Base-by-base conservation (phyloP, 345 rosid species). In the Lepidium didymum region DNA sequence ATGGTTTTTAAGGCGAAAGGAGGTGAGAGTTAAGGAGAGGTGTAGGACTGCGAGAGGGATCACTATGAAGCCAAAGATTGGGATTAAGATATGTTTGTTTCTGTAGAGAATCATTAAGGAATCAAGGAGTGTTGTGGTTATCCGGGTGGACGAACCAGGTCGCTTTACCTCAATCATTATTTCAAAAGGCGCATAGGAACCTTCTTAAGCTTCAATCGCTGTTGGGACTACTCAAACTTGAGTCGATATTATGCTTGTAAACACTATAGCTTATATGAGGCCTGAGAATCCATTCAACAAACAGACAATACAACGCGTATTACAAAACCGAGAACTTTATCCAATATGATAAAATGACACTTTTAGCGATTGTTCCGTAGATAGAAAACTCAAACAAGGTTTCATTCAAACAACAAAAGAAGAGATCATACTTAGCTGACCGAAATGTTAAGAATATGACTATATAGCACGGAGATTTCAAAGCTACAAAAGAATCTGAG, bases 11-110 rank as follows among this genome's bases (percentile, higher is more conserved):
- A 82, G 52, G 10, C 84, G 90, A 56, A 78, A 73, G 47, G 86
- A 77, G 41, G 80, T 62, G 69, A 81, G 72, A 54, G 88, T 79
- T 49, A 84, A 67, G 75, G 85, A 80, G 74, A 86, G 83, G 31
- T 76, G 76, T 25, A 92, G 75, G 64, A 81, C 59, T 3, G 89
- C 75, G 2, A 92, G 84, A 15, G 96, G 96, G 63, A 87, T 79
- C 7, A 82, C 66, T 10, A 85, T 56, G 51, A 82, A 77, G 54
- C 72, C 44, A 47, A 84, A 81, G 52, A 90, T 47, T 59, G 80
- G 47, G 37, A 78, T 5, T 57, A 83, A 79, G 23, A 83, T 63
- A 60, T 59, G 85, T 66, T 74, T 80, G 88, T 80, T 81, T 70
- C 62, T 76, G 35, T 70, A 34, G 79, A 84, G 56, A 65, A 89